Percentiles rank a stretch among this genome's conserved stretches.
Evolutionary conservation across 2,329 filamentous ascomycete species (phyloP).

Genomic region (Truncatella angustata): DNA sequence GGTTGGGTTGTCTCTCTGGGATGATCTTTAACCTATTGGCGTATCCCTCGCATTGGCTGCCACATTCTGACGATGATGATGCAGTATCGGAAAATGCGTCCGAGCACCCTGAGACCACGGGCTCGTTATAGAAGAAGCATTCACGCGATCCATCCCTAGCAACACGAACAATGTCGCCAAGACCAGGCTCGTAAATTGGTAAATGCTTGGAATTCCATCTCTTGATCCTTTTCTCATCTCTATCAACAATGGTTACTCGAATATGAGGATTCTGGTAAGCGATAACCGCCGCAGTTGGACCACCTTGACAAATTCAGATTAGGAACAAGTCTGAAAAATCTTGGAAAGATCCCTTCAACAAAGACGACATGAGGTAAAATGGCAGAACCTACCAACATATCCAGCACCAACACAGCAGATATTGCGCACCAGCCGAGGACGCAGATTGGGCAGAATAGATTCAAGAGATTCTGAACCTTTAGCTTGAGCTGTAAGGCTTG

Average conservation of each 20-base stretch:
- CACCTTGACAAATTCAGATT: slow-evolving; percentile 55
- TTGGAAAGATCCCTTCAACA: not conserved
- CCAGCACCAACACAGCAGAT: slow-evolving; percentile 29
- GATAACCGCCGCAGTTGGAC: slow-evolving; percentile 72
- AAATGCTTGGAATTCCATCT: slow-evolving; percentile 73
- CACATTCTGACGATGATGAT: slow-evolving; percentile 29
- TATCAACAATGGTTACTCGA: slow-evolving; percentile 72
- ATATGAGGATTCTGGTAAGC: slow-evolving; percentile 71
- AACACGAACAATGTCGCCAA: slow-evolving; percentile 65
- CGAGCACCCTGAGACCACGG: slow-evolving; percentile 24
- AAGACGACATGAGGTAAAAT: not conserved
- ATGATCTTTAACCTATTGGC: slow-evolving; percentile 29
- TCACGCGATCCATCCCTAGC: slow-evolving; percentile 57
- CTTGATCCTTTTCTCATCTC: slow-evolving; percentile 62
- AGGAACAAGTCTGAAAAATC: not conserved
- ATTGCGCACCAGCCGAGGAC: slow-evolving; percentile 32
- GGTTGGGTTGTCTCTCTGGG: slow-evolving; percentile 56
- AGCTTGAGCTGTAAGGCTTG: slow-evolving; percentile 12
- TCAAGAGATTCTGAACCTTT: slow-evolving; percentile 14
- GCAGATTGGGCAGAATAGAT: slow-evolving; percentile 13
- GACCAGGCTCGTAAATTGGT: slow-evolving; percentile 73
- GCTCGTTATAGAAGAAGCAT: slow-evolving; percentile 38
- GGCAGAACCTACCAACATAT: slow-evolving; percentile 48
- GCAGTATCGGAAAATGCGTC: slow-evolving; percentile 30
- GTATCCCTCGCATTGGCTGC: slow-evolving; percentile 22